Evolutionary conservation across 805 yeast species (phyloP), one percentile per base, ranked within the genome.

Genomic region (Metschnikowia noctiluminum): DNA sequence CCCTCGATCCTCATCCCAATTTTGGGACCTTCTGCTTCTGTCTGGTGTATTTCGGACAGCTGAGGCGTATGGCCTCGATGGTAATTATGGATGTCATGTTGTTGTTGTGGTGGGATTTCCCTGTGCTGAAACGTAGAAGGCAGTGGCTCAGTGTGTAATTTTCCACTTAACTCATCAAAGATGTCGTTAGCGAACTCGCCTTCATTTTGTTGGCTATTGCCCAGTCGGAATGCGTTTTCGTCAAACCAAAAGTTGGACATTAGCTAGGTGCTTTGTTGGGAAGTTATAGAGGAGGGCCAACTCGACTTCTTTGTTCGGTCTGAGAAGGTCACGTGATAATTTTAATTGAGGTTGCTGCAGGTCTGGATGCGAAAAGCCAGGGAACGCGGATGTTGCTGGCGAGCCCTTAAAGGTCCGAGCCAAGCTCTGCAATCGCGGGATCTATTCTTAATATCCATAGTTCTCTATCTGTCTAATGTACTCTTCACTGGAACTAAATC

Each of bases 171-270:
- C 35, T 55, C 58, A 38, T 53, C 57, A 31, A 58, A 55, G 32
- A 54, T 46, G 11, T 45, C 45, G 36, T 51, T 49, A 39, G 48
- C 35, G 28, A 53, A 40, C 26, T 48, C 53, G 5, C 42, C 46
- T 28, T 53, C 58, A 5, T 34, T 38, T 4, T 28, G 42, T 35
- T 48, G 50, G 27, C 45, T 42, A 27, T 45, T 49, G 38, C 42
- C 52, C 40, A 38, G 52, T 42, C 43, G 48, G 41, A 56, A 55
- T 16, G 55, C 58, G 45, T 53, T 57, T 39, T 55, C 57, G 48
- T 57, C 49, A 43, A 54, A 50, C 59, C 60, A 55, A 49, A 45
- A 52, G 44, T 55, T 58, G 9, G 60, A 56, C 59, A 57, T 54
- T 13, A 3, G 14, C 36, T 15, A 42, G 40, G 28, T 36, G 46